These are phyloP conservation scores for Fusarium agapanthi DNA, from an alignment of 2,329 filamentous ascomycete species.

Conservation along the genomic window DNA sequence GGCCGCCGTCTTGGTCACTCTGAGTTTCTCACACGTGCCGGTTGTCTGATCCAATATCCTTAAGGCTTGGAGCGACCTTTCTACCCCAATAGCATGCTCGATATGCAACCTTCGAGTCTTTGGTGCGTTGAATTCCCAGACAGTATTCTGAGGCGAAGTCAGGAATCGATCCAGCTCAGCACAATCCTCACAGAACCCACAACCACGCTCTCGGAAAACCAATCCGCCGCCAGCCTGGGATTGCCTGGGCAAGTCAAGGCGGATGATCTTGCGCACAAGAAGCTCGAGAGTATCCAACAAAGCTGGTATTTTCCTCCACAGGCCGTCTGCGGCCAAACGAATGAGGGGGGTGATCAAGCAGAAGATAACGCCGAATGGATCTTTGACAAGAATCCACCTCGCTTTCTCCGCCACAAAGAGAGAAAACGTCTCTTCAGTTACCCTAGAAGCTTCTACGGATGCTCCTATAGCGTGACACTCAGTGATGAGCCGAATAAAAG, in stretches of 20 bases:
- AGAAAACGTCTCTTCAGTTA: not conserved
- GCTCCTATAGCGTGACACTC: not conserved
- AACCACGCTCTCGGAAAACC: slow-evolving; percentile 8
- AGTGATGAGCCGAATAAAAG: slow-evolving; percentile 2
- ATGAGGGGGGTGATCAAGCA: slow-evolving; percentile 3
- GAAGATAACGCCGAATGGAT: not conserved
- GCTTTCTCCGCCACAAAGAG: not conserved
- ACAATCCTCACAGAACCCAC: slow-evolving; percentile 9
- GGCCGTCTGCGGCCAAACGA: not conserved
- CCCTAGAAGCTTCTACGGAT: not conserved
- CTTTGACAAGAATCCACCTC: not conserved
- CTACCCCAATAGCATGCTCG: not conserved
- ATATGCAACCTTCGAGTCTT: not conserved
- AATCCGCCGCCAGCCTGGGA: not conserved
- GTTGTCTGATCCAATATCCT: not conserved
- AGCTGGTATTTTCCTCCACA: not conserved
- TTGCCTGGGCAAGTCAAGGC: not conserved
- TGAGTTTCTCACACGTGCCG: not conserved
- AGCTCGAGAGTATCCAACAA: not conserved
- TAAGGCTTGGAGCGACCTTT: not conserved
- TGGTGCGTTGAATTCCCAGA: not conserved
- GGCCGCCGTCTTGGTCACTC: not conserved
- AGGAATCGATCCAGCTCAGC: not conserved
- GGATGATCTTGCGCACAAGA: not conserved
- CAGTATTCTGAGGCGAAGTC: not conserved